These are phyloP conservation scores for Lumnitzera littorea DNA, from an alignment of 345 rosid genomes.

Conservation along the genomic window DNA sequence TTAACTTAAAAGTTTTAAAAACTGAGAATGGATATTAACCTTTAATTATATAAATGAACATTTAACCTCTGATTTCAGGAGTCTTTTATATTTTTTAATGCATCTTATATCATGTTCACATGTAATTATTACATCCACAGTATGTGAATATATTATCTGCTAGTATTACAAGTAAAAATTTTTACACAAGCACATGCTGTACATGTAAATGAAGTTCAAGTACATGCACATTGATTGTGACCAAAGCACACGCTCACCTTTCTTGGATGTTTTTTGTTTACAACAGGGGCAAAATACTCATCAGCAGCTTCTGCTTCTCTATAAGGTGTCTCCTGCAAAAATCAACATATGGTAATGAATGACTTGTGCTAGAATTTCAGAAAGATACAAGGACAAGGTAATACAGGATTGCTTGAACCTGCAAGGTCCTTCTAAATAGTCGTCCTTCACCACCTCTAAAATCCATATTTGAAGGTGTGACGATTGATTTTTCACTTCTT, in stretches of 20 bases:
- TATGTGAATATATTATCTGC: too few species aligned
- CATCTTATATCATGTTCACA: too few species aligned
- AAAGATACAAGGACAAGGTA: conserved; percentile 2
- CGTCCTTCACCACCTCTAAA: conserved; percentile 35
- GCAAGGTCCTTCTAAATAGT: conserved; percentile 29
- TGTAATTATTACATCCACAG: too few species aligned
- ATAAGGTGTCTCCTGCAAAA: conserved; percentile 34
- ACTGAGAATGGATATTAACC: too few species aligned
- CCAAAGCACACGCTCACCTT: conserved; percentile 31
- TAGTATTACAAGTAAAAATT: neutral
- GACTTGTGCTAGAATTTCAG: neutral
- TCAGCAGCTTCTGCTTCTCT: conserved; percentile 29
- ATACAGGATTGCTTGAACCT: conserved; percentile 22
- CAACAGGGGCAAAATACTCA: conserved; percentile 22
- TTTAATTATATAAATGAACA: too few species aligned
- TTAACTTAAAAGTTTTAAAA: too few species aligned
- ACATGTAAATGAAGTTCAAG: too few species aligned
- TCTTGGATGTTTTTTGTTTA: conserved; percentile 19
- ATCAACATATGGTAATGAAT: neutral
- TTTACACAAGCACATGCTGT: neutral
- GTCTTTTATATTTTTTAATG: too few species aligned
- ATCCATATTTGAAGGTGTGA: conserved; percentile 34
- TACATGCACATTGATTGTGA: neutral
- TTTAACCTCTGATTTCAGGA: too few species aligned
- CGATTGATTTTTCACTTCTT: conserved; percentile 25